Evolutionary conservation across 495 filamentous ascomycete species (phyloP), one percentile per base, ranked within the genome.

Genomic region (Penicillium angulare): DNA sequence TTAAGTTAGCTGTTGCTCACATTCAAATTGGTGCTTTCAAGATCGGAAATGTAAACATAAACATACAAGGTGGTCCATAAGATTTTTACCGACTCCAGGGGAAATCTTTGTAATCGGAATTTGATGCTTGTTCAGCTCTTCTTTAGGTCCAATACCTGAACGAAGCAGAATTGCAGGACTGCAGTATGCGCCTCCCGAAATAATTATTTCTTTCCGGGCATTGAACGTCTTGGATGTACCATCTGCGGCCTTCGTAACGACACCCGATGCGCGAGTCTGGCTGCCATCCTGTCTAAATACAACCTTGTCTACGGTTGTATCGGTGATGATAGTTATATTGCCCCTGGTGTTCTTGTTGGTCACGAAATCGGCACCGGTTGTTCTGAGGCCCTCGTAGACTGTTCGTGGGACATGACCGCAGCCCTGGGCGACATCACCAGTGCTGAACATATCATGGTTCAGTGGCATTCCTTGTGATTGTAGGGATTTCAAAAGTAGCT

Each of bases 121-220:
- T 8, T 61, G 61, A 47, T 75, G 67, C 34, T 74, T 67, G 1
- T 61, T 47, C 10, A 83, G 65, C 39, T 82, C 78, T 0, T 69
- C 66, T 7, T 65, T 68, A 0, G 77, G 70, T 0, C 82, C 81
- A 42, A 85, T 75, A 7, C 80, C 81, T 15, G 70, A 78, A 3
- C 79, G 75, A 50, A 81, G 76, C 8, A 85, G 65, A 13, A 84
- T 73, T 33, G 80, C 73, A 16, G 81, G 80, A 17, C 76, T 74
- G 68, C 79, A 81, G 64, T 81, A 83, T 15, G 77, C 67, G 3
- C 81, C 81, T 8, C 71, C 73, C 1, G 74, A 70, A 27, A 83
- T 57, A 39, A 85, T 75, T 31, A 81, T 72, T 36, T 85, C 80
- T 16, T 64, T 69, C 13, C 60, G 50, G 1, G 71, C 69, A 31